These are phyloP conservation scores for Sporisorium reilianum DNA, from an alignment of 1,284 basidiomycete genomes.

Conservation along the genomic window DNA sequence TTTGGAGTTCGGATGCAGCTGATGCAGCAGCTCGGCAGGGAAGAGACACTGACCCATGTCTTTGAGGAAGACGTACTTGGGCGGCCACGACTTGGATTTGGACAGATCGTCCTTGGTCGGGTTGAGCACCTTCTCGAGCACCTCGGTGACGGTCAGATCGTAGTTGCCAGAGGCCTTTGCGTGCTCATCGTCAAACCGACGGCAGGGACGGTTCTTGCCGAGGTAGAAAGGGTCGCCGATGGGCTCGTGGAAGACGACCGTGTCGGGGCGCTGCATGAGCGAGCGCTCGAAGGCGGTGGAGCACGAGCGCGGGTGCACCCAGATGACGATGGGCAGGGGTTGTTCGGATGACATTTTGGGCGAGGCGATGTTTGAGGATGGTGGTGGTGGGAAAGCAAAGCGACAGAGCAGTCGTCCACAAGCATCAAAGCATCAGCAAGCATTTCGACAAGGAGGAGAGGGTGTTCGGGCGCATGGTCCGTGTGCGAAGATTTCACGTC, in stretches of 20 bases:
- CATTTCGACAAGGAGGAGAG: neutral
- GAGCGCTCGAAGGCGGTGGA: constrained; percentile 65
- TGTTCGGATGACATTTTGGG: constrained; percentile 19
- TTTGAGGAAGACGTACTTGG: constrained; percentile 64
- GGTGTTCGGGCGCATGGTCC: too few species aligned
- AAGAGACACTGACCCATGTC: constrained; percentile 67
- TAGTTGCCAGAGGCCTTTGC: constrained; percentile 48
- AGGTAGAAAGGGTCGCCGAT: constrained; percentile 63
- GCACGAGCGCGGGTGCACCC: constrained; percentile 60
- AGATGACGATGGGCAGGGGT: constrained; percentile 56
- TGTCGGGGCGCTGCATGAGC: constrained; percentile 62
- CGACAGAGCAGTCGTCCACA: too few species aligned
- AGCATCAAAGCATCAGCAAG: too few species aligned
- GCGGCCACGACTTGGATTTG: constrained; percentile 37
- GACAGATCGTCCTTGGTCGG: constrained; percentile 39
- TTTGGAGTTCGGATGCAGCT: constrained; percentile 58
- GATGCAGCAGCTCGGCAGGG: constrained; percentile 44
- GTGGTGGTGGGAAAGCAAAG: neutral
- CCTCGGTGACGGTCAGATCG: constrained; percentile 48
- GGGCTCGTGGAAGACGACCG: constrained; percentile 62
- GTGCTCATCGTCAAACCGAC: constrained; percentile 56
- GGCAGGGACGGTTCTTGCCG: constrained; percentile 50
- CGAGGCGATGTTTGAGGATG: neutral
- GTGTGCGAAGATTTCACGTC: neutral
- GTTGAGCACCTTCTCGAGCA: constrained; percentile 48